Base-by-base conservation (phyloP, 805 yeast genomes). In the Metschnikowia drakensbergensis region DNA sequence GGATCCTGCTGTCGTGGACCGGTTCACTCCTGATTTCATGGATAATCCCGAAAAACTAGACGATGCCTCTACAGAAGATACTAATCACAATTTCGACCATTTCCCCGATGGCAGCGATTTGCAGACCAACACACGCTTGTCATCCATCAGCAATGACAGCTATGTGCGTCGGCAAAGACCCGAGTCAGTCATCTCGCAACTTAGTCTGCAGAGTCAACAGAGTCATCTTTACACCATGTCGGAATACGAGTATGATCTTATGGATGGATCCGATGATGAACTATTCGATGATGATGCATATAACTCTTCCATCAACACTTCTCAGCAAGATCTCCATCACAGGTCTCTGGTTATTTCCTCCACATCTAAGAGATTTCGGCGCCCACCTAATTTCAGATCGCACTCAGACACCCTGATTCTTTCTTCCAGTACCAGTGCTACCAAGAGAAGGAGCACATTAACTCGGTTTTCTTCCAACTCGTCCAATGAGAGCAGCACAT, bases 221-320 rank as follows among this genome's bases (percentile, higher is more conserved):
- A 67, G 74, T 58, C 77, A 73, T 48, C 55, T 71, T 51, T 71
- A 74, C 6, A 65, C 73, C 13, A 68, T 71, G 58, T 70, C 76
- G 3, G 77, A 69, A 46, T 67, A 71, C 3, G 77, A 72, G 46
- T 54, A 69, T 36, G 76, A 72, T 31, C 61, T 64, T 42, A 52
- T 69, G 48, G 74, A 67, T 37, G 76, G 67, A 39, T 66, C 75
- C 2, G 76, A 70, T 8, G 68, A 68, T 33, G 66, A 62, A 49
- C 64, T 61, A 41, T 55, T 54, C 40, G 72, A 67, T 34, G 72
- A 68, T 39, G 72, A 68, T 32, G 58, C 61, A 28, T 71, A 71
- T 52, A 76, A 72, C 46, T 65, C 72, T 5, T 67, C 73, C 11
- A 53, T 71, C 36, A 71, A 68, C 46, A 65, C 58, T 6, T 65